Evolutionary conservation across 495 filamentous ascomycete genomes (phyloP), one percentile per base, ranked within the genome.

Genomic region (Lophium mytilinum): DNA sequence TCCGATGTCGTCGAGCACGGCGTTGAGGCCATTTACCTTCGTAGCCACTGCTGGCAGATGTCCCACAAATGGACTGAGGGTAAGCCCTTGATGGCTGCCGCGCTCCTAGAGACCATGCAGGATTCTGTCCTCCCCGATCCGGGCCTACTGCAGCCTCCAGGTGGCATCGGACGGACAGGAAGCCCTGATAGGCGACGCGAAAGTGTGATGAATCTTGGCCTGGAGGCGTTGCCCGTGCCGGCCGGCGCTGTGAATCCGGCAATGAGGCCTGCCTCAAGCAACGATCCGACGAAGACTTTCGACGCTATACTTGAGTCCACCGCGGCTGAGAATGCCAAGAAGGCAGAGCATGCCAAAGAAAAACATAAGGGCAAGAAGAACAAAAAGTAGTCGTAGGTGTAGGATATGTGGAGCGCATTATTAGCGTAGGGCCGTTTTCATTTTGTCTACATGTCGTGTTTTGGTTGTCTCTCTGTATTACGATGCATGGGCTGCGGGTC

Each of bases 21-120:
- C 15, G 83, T 94, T 24, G 92, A 96, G 65, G 91, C 86, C 46
- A 86, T 89, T 51, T 98, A 95, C 71, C 84, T 86, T 33, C 86
- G 90, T 24, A 88, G 83, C 60, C 93, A 97, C 70, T 96, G 91
- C 73, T 98, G 93, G 93, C 70, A 84, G 50, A 79, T 85, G 42
- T 91, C 88, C 12, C 83, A 87, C 68, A 78, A 83, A 53, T 95
- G 89, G 89, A 78, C 52, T 8, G 55, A 51, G 19, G 57, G 60
- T n/a, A 66, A 67, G 50, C 57, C 55, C 1, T 55, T 70, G 43
- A 37, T 70, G 15, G 64, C 61, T 30, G 59, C 58, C 4, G 63
- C 63, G 9, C 52, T 62, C n/a, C 48, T 58, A 5, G 63, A 66
- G 42, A 33, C 41, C 10, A 53, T 61, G 8, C 18, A 59, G 18